Evolutionary conservation across 257 asterid genomes (phyloP), one percentile per base, ranked within the genome.

Genomic region (Galeopsis tetrahit): DNA sequence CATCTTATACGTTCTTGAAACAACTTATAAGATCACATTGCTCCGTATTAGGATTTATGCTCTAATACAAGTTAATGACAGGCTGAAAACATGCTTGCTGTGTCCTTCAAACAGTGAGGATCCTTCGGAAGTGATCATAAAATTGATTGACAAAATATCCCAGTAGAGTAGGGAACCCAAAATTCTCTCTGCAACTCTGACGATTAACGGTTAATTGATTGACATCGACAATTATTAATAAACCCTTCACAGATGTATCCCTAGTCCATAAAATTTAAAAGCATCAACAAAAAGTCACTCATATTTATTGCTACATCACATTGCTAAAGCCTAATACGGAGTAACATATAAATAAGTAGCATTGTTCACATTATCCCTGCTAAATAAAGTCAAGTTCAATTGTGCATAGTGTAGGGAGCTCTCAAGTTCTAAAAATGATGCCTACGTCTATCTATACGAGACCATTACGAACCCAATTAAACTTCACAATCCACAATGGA

Each of bases 221-320:
- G 55, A 38, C 49, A 21, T 35, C 28, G 6, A 69, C 39, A 40
- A 13, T 40, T 5, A 39, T 43, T 32, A 13, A 52, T 40, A 31
- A 28, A 70, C 13, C 62, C 62, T 57, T 57, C 31, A 31, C 40
- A 39, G 55, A 7, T 70, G 17, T 39, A 57, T 28, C 32, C 32
- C 34, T 6, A 14, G 39, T 34, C 49, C 51, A 1, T 6, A 21
- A 1, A 56, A 70, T 1, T 34, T 3, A 36, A 51, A 31, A 14
- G 52, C 5, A 70, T 6, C 33, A 9, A 36, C 14, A 4, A 63
- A 55, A 15, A 17, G 52, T 32, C 35, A 17, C 5, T 53, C 35
- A 9, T 10, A 38, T 4, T 31, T 31, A 21, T 17, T 31, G 63
- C 39, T 57, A 35, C 48, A 61, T 13, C 52, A 13, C 33, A 52